Evolutionary conservation across 345 rosid genomes (phyloP).

Genomic region (Mercurialis annua): DNA sequence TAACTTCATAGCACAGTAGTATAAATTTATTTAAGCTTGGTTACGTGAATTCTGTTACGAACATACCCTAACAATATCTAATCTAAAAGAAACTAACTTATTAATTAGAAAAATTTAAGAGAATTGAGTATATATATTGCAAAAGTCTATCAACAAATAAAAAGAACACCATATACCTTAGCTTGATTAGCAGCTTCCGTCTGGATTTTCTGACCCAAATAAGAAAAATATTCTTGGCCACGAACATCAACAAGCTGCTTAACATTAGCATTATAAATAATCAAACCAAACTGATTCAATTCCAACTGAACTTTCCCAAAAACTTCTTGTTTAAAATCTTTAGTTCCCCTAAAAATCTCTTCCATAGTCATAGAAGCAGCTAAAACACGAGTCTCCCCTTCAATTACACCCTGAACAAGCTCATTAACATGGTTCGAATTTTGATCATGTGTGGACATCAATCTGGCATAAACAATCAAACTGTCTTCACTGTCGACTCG

Average conservation of each 20-base stretch:
- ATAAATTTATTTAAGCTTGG: too few relatives aligned
- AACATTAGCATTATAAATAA: slow-evolving; percentile 20
- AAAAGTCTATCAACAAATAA: too few relatives aligned
- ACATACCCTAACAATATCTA: too few relatives aligned
- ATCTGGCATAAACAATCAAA: neutral
- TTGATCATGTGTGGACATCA: slow-evolving; percentile 1
- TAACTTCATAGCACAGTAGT: too few relatives aligned
- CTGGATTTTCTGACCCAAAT: slow-evolving; percentile 22
- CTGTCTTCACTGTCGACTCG: neutral
- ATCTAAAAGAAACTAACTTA: too few relatives aligned
- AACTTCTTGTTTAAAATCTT: slow-evolving; percentile 20
- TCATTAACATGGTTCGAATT: slow-evolving; percentile 9
- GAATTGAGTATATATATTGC: too few relatives aligned
- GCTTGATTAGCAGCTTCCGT: slow-evolving; percentile 26
- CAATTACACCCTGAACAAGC: slow-evolving; percentile 23
- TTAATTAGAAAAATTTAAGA: too few relatives aligned
- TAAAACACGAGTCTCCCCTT: slow-evolving; percentile 23
- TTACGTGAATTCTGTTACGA: too few relatives aligned
- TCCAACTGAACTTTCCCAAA: slow-evolving; percentile 23
- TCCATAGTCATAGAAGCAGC: slow-evolving; percentile 28
- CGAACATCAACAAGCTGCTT: slow-evolving; percentile 24
- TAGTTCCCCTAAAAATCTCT: slow-evolving; percentile 16
- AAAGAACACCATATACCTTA: neutral
- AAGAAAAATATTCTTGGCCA: slow-evolving; percentile 25
- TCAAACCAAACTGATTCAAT: slow-evolving; percentile 21